Evolutionary conservation across 2,329 filamentous ascomycete species (phyloP).

Genomic region (Fusarium liriodendri): DNA sequence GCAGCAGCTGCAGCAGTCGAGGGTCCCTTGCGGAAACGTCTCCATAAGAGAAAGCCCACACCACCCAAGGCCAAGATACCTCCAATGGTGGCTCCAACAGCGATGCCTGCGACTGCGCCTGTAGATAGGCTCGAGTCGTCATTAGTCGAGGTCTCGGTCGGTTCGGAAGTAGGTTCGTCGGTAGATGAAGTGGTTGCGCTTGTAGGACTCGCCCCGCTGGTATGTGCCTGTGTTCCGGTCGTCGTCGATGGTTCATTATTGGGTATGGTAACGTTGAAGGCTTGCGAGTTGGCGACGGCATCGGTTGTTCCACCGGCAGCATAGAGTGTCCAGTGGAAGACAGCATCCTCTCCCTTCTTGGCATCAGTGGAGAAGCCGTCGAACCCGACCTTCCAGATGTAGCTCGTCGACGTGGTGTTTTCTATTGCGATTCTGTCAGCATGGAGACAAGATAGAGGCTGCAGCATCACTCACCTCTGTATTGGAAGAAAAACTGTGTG

Average conservation of each 20-base stretch:
- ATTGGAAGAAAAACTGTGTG: conserved; percentile 10
- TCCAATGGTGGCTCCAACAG: conserved; percentile 37
- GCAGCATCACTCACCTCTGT: conserved; percentile 3
- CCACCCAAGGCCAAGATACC: conserved; percentile 30
- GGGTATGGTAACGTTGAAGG: conserved; percentile 38
- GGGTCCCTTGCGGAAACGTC: conserved; percentile 17
- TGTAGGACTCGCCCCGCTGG: not conserved
- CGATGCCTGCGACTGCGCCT: conserved; percentile 42
- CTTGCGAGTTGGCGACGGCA: conserved; percentile 23
- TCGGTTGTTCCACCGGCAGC: conserved; percentile 16
- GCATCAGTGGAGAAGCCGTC: conserved; percentile 18
- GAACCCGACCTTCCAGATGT: conserved; percentile 36
- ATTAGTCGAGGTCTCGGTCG: not conserved
- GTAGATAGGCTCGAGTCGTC: conserved; percentile 20
- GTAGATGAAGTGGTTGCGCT: conserved; percentile 7
- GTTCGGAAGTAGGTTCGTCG: not conserved
- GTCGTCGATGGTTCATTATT: conserved; percentile 6
- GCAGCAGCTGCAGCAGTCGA: conserved; percentile 7
- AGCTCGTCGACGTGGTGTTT: conserved; percentile 32
- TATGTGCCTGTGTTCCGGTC: not conserved
- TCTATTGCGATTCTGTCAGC: conserved; percentile 16
- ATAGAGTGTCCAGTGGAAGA: conserved; percentile 35
- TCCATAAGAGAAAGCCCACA: conserved; percentile 40
- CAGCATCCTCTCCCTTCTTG: conserved; percentile 16
- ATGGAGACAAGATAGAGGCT: too few species aligned